Conservation (phyloP, 2,329 filamentous ascomycete genomes). For the Fusarium newnesense region DNA sequence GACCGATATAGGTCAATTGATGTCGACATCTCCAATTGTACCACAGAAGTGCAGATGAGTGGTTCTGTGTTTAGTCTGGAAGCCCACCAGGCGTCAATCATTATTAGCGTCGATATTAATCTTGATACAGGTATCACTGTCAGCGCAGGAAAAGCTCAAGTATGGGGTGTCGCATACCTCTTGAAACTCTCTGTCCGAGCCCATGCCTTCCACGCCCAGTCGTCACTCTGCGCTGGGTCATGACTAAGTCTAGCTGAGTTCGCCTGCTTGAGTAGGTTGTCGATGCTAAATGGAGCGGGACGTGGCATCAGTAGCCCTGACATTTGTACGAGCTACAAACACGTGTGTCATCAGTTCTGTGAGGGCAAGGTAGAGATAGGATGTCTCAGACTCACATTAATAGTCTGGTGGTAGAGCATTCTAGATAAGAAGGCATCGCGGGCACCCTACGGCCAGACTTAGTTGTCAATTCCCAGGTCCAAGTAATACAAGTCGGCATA, state of each 20-base stretch:
- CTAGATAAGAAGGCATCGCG: background rate
- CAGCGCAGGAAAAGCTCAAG: fast-evolving
- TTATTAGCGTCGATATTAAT: background rate
- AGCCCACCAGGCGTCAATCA: slow-evolving; percentile 5
- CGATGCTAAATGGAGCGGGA: background rate
- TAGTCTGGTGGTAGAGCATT: background rate
- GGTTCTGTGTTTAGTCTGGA: background rate
- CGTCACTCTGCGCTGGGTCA: background rate
- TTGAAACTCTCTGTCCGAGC: background rate
- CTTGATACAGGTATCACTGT: fast-evolving
- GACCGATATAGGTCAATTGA: background rate
- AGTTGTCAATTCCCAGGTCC: fast-evolving
- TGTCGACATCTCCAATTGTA: slow-evolving; percentile 1
- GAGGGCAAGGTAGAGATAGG: too few species aligned
- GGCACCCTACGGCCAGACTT: fast-evolving
- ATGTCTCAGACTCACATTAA: background rate
- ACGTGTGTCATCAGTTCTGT: fast-evolving
- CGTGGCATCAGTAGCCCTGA: background rate
- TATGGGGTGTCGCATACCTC: fast-evolving
- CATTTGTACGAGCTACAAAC: background rate
- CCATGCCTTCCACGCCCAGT: slow-evolving; percentile 12
- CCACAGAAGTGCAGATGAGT: background rate
- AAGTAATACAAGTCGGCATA: fast-evolving
- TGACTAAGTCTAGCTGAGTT: background rate
- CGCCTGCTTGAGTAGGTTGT: background rate